Base-by-base conservation (phyloP, 1,284 basidiomycete genomes). In the Malassezia vespertilionis region DNA sequence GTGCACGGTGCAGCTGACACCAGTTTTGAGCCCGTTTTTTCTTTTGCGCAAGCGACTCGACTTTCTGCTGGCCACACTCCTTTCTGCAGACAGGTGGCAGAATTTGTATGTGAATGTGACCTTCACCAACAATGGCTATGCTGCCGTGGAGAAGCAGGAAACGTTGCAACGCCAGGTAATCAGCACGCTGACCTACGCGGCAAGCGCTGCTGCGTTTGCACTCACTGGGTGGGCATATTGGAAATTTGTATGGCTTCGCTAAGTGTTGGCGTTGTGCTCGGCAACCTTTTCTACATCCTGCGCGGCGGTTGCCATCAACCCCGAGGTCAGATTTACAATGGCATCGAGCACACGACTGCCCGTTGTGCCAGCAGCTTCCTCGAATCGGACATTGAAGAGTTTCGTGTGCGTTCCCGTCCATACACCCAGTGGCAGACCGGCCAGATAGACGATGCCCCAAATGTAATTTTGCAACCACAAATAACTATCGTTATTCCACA, bases 51-150 rank as follows among this genome's bases (percentile, higher is more conserved):
- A 87, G 72, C 76, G 78, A 34, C 71, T 96, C 51, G 89, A 96
- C 74, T 65, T 60, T 10, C 31, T 75, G 39, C 63, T 79, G n/a
- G 72, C 81, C 77, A 53, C 53, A 59, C 45, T 84, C 44, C 74
- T 88, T 53, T 84, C 82, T 44, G 79, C 82, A 30, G 71, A 72
- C 48, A 84, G 84, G 27, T 97, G 91, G 91, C 77, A 86, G 47
- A 85, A 86, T 40, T 76, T 93, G 43, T 97, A 97, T 72, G 85
- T 85, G 26, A 91, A 96, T 88, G 84, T 93, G 56, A 95, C 91
- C 30, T 97, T 97, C 75, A 86, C 87, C 34, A 90, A 95, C 71
- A 79, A 95, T 56, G 83, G 82, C 63, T 96, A 96, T 70, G 81
- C 82, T 50, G 79, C 77, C 30, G 85, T 79, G 33, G 76, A 77